phyloP scores from a whole-genome alignment of 371 early-diverging fungal species.

The Mucor mucedo region DNA sequence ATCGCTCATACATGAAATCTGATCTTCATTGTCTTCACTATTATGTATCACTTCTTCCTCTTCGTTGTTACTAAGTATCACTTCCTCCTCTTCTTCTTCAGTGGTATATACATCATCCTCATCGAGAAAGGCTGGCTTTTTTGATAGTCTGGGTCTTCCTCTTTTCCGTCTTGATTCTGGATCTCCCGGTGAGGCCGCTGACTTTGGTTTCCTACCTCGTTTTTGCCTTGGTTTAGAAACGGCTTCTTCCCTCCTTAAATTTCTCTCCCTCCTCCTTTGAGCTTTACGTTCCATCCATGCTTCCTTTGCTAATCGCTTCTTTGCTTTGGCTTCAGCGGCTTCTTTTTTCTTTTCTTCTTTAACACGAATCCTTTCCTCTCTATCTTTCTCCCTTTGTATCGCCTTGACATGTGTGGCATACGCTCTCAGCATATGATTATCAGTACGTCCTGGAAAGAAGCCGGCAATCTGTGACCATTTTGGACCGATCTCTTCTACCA shows the following conservation, averaged over 20 bases:
- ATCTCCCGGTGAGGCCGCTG: no score
- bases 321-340: neutral
- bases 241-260: neutral
- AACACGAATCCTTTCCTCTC: neutral
- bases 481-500: slow-evolving; percentile 32
- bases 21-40: neutral
- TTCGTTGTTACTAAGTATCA: neutral
- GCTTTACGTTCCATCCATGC: neutral
- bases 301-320: no score
- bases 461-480: slow-evolving; percentile 40
- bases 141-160: no score
- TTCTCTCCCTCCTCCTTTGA: neutral
- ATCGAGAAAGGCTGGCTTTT: no score
- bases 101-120: no score
- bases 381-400: neutral
- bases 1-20: neutral
- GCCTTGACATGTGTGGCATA: slow-evolving; percentile 11
- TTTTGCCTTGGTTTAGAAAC: no score
- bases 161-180: no score
- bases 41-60: neutral
- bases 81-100: no score
- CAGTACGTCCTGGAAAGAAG: slow-evolving; percentile 43
- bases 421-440: slow-evolving; percentile 32
- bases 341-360: neutral
- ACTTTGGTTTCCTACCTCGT: no score